These are phyloP conservation scores for Pseudognaphalium luteoalbum DNA, from an alignment of 129 eudicot species.

Conservation along the genomic window DNA sequence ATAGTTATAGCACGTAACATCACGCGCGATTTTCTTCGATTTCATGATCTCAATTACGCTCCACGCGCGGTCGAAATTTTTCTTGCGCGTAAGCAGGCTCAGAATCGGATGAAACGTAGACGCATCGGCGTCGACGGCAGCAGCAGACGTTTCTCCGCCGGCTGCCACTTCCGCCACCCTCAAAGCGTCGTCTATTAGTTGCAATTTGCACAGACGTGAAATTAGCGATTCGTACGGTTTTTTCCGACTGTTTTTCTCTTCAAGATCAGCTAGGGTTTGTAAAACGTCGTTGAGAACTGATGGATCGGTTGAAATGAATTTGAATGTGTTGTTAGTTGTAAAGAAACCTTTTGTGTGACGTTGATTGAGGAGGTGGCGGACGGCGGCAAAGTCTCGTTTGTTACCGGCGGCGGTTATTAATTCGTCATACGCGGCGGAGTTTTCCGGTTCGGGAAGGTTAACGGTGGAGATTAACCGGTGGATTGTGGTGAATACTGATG, in stretches of 20 bases:
- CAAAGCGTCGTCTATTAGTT: constrained; percentile 44
- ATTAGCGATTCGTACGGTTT: constrained; percentile 52
- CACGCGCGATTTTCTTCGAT: constrained; percentile 38
- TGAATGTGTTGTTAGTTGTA: constrained; percentile 67
- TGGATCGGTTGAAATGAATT: constrained; percentile 55
- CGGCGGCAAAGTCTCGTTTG: constrained; percentile 43
- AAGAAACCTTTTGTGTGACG: constrained; percentile 48
- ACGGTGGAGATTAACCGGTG: constrained; percentile 30
- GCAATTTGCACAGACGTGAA: constrained; percentile 41
- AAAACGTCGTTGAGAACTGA: constrained; percentile 41
- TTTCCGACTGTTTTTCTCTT: constrained; percentile 36
- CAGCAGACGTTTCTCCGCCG: constrained; percentile 19
- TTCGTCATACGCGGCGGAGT: constrained; percentile 58
- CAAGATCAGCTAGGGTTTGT: constrained; percentile 39
- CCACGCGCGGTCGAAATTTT: constrained; percentile 40
- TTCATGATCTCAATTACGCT: constrained; percentile 48
- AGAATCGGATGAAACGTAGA: constrained; percentile 56
- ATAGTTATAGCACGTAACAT: constrained; percentile 43
- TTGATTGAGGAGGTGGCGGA: constrained; percentile 47
- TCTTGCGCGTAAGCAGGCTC: constrained; percentile 36
- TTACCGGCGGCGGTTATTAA: constrained; percentile 57
- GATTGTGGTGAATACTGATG: constrained; percentile 30
- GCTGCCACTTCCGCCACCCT: constrained; percentile 48
- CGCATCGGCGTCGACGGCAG: constrained; percentile 16
- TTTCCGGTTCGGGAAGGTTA: constrained; percentile 17